Conservation (phyloP, 1,139 yeast genomes). For the Zhuliangozyma parablackwelliae region DNA sequence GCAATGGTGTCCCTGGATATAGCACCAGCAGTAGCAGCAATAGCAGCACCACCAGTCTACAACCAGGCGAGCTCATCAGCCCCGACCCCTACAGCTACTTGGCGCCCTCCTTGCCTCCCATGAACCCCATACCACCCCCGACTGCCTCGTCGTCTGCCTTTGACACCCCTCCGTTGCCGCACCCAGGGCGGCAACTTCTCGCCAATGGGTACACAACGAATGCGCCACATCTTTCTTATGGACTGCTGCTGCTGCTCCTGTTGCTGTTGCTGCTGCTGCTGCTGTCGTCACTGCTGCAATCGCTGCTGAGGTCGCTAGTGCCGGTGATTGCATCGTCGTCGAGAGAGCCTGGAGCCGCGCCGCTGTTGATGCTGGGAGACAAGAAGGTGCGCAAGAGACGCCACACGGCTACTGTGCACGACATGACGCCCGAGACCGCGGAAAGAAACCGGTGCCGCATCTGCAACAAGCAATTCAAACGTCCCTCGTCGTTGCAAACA, state of each 20-base stretch:
- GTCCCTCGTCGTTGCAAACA: constrained; percentile 78
- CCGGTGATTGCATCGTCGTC: too few species aligned
- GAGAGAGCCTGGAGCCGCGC: too few species aligned
- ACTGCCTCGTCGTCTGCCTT: constrained; percentile 2
- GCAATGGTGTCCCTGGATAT: constrained; percentile 1
- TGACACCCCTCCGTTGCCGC: constrained; percentile 1
- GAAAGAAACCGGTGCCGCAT: constrained; percentile 49
- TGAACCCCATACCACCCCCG: constrained; percentile 2
- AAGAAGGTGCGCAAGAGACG: constrained; percentile 12
- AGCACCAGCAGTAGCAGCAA: background rate
- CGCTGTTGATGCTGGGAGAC: too few species aligned
- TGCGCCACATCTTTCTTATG: background rate
- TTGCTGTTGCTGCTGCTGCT: too few species aligned
- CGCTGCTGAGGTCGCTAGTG: too few species aligned
- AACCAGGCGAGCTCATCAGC: constrained; percentile 2
- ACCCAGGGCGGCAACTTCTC: too few species aligned
- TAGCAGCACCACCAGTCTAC: constrained; percentile 1
- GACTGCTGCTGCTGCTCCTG: too few species aligned
- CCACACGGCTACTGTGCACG: constrained; percentile 17
- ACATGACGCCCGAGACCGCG: constrained; percentile 32
- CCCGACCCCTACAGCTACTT: constrained; percentile 6
- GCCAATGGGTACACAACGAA: constrained; percentile 1
- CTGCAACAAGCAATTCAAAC: constrained; percentile 74
- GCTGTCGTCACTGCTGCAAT: too few species aligned
- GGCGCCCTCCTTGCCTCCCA: constrained; percentile 6